Evolutionary conservation across 768 basidiomycete species (phyloP).

Genomic region (Kwoniella mangroviensis): DNA sequence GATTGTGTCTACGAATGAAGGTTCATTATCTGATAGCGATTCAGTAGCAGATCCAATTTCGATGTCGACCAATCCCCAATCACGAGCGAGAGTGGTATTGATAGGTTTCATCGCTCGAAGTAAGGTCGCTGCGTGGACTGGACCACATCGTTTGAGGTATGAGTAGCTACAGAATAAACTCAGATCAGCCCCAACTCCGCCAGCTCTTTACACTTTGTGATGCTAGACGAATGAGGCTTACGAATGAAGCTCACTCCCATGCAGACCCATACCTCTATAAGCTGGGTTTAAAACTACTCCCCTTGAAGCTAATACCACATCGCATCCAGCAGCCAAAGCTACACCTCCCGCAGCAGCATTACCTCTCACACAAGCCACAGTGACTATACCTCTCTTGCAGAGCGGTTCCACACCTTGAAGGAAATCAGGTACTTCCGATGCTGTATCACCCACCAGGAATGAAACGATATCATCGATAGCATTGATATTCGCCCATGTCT

Average conservation of each 20-base stretch:
- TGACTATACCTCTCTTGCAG: slow-evolving; percentile 41
- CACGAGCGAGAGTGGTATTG: slow-evolving; percentile 24
- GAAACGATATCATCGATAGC: slow-evolving; percentile 55
- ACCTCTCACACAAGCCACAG: slow-evolving; percentile 48
- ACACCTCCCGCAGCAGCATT: slow-evolving; percentile 54
- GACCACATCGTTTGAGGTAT: slow-evolving; percentile 39
- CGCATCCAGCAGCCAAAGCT: slow-evolving; percentile 49
- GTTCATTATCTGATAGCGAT: slow-evolving; percentile 25
- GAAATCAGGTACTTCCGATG: slow-evolving; percentile 33
- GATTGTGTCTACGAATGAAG: slow-evolving; percentile 18
- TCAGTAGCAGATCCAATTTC: slow-evolving; percentile 32
- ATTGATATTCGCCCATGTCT: slow-evolving; percentile 54
- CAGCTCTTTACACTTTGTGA: not conserved
- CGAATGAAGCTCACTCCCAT: slow-evolving; percentile 52
- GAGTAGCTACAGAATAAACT: slow-evolving; percentile 32
- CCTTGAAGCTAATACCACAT: slow-evolving; percentile 38
- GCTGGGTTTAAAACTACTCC: slow-evolving; percentile 49
- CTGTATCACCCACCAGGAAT: slow-evolving; percentile 46
- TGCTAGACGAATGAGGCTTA: slow-evolving; percentile 26
- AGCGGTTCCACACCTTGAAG: slow-evolving; percentile 28
- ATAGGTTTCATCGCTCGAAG: slow-evolving; percentile 46
- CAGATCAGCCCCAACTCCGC: not conserved
- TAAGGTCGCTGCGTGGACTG: slow-evolving; percentile 25
- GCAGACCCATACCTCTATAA: slow-evolving; percentile 50
- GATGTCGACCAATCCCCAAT: slow-evolving; percentile 41